phyloP scores from a whole-genome alignment of 2,329 filamentous ascomycete species.

The Domatiomyces catenatus region DNA sequence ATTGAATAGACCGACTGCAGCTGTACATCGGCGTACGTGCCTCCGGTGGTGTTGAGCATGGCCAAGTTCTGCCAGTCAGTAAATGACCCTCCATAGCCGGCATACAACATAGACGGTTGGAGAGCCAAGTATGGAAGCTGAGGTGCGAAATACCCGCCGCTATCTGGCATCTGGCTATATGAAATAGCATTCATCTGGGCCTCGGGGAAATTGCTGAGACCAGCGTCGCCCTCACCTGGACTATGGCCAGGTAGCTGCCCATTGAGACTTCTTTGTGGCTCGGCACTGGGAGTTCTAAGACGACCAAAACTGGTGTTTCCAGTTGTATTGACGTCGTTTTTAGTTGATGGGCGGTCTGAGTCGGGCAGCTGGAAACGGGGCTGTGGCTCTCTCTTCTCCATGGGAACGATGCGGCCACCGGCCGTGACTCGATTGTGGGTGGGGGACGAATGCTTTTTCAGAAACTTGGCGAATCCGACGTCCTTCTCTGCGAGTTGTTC shows the following conservation, averaged over 20 bases:
- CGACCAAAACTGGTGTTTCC: background rate
- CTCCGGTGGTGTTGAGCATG: background rate
- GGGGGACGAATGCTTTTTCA: slow-evolving; percentile 34
- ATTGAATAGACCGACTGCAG: background rate
- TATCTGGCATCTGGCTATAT: background rate
- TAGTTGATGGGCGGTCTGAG: background rate
- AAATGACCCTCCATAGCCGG: background rate
- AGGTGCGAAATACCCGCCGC: background rate
- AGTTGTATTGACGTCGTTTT: background rate
- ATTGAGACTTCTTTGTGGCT: background rate
- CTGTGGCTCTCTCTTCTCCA: slow-evolving; percentile 23
- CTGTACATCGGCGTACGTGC: background rate
- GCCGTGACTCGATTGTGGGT: slow-evolving; percentile 35
- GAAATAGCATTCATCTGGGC: background rate
- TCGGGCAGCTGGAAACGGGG: slow-evolving; percentile 23
- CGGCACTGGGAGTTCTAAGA: background rate
- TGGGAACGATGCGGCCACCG: slow-evolving; percentile 34
- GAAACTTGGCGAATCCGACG: slow-evolving; percentile 31
- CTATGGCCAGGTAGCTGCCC: background rate
- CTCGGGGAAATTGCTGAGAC: background rate
- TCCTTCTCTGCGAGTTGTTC: slow-evolving; percentile 23
- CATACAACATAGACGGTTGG: background rate
- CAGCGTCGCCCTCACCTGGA: background rate
- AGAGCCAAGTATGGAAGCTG: background rate
- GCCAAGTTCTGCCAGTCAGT: background rate